Base-by-base conservation (phyloP, 495 filamentous ascomycete genomes). In the Aspergillus bertholletiae region DNA sequence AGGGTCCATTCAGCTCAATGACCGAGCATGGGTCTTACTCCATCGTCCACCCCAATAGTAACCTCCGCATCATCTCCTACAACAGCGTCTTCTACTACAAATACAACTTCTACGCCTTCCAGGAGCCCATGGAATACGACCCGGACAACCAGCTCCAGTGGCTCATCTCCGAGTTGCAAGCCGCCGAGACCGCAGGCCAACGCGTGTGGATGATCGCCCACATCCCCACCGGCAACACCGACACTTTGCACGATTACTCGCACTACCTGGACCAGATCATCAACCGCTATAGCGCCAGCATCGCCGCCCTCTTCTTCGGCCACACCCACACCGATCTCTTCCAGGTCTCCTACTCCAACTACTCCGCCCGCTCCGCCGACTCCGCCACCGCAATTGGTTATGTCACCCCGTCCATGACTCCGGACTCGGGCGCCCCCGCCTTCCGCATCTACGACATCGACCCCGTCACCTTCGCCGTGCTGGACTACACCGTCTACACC, bases 371-470 rank as follows among this genome's bases (percentile, higher is more conserved):
- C 6, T 59, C 50, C 45, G 57, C 54, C 35, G 51, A 66, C 11
- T 79, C 71, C 5, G 80, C 81, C 3, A 56, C 70, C 3, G 71
- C 69, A 39, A 68, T 75, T 22, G 75, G 72, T 6, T 85, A 80
- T 49, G 73, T 84, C 53, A 71, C 70, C 0, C 79, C 80, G 5
- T 73, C 76, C 8, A 58, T 85, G 63, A 83, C 81, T 1, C 81
- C 82, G 0, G 80, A 69, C 0, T 73, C 73, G 5, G 80, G 80
- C 15, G 66, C 74, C 11, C 77, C 81, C 0, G 70, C 80, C 2
- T 84, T 85, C 71, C 76, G 77, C 30, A 72, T 83, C n/a, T 84
- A 83, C 64, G 62, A 69, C 12, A 71, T 84, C 26, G 82, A 84
- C 51, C 79, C 80, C 0, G 74, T 72, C 15, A 83, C 75, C 0